Percentiles rank a stretch among this genome's conserved stretches.
These are phyloP conservation scores for Aureobasidium sp. DNA, from an alignment of 2,329 filamentous ascomycete genomes.

Conservation along the genomic window DNA sequence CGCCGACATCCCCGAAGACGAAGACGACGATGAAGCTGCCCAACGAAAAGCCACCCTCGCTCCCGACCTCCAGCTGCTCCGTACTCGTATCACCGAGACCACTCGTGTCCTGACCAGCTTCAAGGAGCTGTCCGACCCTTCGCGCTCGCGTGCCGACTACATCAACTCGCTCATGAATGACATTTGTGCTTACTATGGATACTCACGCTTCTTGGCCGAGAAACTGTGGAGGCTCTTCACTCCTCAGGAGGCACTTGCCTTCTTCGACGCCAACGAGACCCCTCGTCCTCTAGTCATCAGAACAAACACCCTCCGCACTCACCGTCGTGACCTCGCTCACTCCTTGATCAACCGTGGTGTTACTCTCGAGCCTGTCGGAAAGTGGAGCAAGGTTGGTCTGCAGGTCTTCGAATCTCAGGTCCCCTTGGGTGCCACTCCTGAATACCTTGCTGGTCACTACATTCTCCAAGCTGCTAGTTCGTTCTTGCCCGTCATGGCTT, in stretches of 20 bases:
- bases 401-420: slow-evolving; percentile 90
- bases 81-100: slow-evolving; percentile 84
- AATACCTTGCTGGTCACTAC: slow-evolving; percentile 96
- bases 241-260: slow-evolving; percentile 88
- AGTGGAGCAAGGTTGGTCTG: slow-evolving; percentile 96
- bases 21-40: slow-evolving; percentile 50
- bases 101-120: slow-evolving; percentile 88
- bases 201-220: slow-evolving; percentile 87
- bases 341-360: slow-evolving; percentile 93
- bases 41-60: slow-evolving; percentile 57
- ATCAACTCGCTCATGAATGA: slow-evolving; percentile 79
- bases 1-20: slow-evolving; percentile 53
- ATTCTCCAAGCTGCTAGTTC: slow-evolving; percentile 95
- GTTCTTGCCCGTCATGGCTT: slow-evolving; percentile 94
- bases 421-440: slow-evolving; percentile 86
- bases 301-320: slow-evolving; percentile 84
- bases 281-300: slow-evolving; percentile 89
- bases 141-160: slow-evolving; percentile 80
- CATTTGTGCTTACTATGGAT: slow-evolving; percentile 93
- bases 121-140: slow-evolving; percentile 67
- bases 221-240: slow-evolving; percentile 92
- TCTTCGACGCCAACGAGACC: slow-evolving; percentile 98
- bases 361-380: slow-evolving; percentile 90
- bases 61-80: slow-evolving; percentile 81
- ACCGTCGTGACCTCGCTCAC: slow-evolving; percentile 74